Evolutionary conservation across 176 grass and related monocot genomes (phyloP), one percentile per base, ranked within the genome.

Genomic region (Melocanna baccifera): DNA sequence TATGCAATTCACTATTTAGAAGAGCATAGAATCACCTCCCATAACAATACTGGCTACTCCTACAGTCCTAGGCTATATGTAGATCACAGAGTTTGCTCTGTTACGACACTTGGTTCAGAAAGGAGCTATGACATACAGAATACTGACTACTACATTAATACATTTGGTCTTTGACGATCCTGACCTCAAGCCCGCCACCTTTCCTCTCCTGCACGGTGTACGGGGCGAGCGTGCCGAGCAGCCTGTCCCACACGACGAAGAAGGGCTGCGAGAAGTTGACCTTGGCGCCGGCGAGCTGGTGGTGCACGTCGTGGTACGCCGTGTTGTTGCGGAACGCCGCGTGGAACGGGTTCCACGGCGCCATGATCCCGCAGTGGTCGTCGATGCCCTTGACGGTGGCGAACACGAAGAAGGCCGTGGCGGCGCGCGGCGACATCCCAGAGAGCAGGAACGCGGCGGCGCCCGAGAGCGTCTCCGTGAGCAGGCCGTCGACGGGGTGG

Each of bases 221-320:
- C 0, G 25, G 39, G 5, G 66, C 80, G 30, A 91, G 75, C 19
- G 89, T 91, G 56, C 92, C 92, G 15, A 94, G 46, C 11, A 91
- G 45, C 1, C 78, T 68, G 80, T 94, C 92, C 89, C 92, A 91
- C 15, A 80, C 23, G 5, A 89, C 83, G 46, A 94, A 94, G 86
- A 91, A 94, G 0, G 92, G 89, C 75, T 94, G 89, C 12, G 92
- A 68, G 62, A 89, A 91, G 83, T 94, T 91, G 71, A 57, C 20
- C 0, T 81, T 73, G 0, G 83, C 81, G 22, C 92, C 89, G 73
- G 80, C 89, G 26, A 83, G 79, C 71, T 87, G 89, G 89, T 94
- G 92, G 69, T 94, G 92, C 70, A 89, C 77, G 69, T 94, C 86
- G 66, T 94, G 89, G 89, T 84, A 94, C 41, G 55, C 86, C n/a